Evolutionary conservation across 371 early-diverging fungal genomes (phyloP).

Genomic region (Mortierella polycephala): DNA sequence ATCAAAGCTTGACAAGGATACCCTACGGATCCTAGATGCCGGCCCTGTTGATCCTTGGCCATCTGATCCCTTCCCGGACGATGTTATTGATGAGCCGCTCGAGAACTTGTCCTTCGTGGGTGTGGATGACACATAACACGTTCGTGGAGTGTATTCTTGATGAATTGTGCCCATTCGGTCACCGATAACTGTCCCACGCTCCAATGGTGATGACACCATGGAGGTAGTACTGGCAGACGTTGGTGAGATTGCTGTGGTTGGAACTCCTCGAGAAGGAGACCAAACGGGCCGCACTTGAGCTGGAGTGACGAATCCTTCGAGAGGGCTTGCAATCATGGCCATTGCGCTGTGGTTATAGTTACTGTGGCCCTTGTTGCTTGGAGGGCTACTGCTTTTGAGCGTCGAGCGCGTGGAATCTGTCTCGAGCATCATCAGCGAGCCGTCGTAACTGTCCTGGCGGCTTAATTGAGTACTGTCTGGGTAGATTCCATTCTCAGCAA

Average conservation of each 20-base stretch:
- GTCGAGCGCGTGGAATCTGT: slow-evolving; percentile 8
- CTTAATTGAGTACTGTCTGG: background rate
- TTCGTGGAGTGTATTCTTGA: slow-evolving; percentile 27
- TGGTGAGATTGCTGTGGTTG: slow-evolving; percentile 2
- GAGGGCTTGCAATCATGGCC: slow-evolving; percentile 13
- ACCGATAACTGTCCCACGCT: slow-evolving; percentile 40
- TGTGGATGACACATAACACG: slow-evolving; percentile 18
- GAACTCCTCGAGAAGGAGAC: slow-evolving; percentile 20
- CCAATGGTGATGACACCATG: slow-evolving; percentile 33
- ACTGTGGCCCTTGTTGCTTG: background rate
- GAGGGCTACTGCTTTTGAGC: background rate
- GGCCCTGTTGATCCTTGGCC: slow-evolving; percentile 7
- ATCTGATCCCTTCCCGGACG: background rate
- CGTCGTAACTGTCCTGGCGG: slow-evolving; percentile 1
- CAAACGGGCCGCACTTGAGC: slow-evolving; percentile 21
- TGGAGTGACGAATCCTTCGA: slow-evolving; percentile 30
- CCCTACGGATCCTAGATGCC: slow-evolving; percentile 17
- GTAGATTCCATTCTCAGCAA: slow-evolving; percentile 19
- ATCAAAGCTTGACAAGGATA: slow-evolving; percentile 46
- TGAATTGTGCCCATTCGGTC: slow-evolving; percentile 35
- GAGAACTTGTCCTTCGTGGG: slow-evolving; percentile 4
- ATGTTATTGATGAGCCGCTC: background rate
- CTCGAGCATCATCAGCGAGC: slow-evolving; percentile 18
- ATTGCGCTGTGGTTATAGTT: background rate
- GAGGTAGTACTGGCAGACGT: slow-evolving; percentile 9